Base-by-base conservation (phyloP, 306 rosid species). In the Canavalia ensiformis region DNA sequence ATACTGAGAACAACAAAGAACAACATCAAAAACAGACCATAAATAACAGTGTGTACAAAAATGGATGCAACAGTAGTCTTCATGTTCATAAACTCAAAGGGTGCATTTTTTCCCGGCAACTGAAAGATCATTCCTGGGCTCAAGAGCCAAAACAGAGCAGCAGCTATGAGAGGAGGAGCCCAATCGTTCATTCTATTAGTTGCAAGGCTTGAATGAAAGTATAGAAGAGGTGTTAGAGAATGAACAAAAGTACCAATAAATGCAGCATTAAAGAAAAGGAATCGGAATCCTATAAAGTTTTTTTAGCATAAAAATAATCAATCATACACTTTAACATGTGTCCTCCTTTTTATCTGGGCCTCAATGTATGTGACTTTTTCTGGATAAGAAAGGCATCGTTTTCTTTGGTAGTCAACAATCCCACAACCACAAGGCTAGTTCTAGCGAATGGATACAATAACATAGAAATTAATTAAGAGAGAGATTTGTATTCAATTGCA, bases 81-180 rank as follows among this genome's bases (percentile, higher is more conserved):
- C 98, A 91, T 91, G 92, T 80, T 89, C 98, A 95, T 88, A 4
- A 95, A 86, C 73, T 88, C 89, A 0, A 95, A 72, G 0, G 97
- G 98, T 0, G 78, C 34, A 66, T 86, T 86, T 83, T 88, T 91
- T 0, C 97, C 98, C 0, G 99, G 97, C 92, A 95, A 84, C 74
- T 95, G 98, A 82, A 95, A 91, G 42, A 95, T 68, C 90, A 91
- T 62, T 72, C 98, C 99, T 3, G 98, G 99, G 1, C 89, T 83
- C 77, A 95, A 65, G 67, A 93, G 87, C 49, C 98, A 95, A 57
- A 95, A 93, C 65, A 93, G 76, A 28, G 92, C 91, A 0, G 97
- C 84, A 1, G 98, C 98, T 49, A 93, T 95, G 31, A 95, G 88
- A 0, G 94, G 97, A 83, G 90, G 89, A 29, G 93, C 99, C 94